A percentile compares a stretch with the other conserved stretches of the same genome.
Conservation (phyloP, 2,329 filamentous ascomycete species). For the Fusarium sp. region DNA sequence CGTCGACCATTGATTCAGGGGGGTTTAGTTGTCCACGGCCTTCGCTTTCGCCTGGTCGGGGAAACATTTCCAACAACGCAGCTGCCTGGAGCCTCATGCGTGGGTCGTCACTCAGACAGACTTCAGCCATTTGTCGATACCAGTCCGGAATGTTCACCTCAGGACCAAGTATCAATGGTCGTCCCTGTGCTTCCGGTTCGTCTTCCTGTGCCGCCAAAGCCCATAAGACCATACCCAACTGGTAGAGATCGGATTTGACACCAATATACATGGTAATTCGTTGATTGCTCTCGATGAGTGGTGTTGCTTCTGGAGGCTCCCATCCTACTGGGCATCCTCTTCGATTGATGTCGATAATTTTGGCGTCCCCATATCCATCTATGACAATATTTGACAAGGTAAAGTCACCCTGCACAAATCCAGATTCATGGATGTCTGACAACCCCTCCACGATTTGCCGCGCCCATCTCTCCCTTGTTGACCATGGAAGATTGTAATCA, state of each 20-base stretch:
- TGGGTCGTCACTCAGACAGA: conserved; percentile 81
- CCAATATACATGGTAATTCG: conserved; percentile 97
- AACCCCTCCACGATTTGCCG: conserved; percentile 90
- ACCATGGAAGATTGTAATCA: conserved; percentile 71
- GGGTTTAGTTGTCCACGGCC: conserved; percentile 36
- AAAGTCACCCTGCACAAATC: conserved; percentile 97
- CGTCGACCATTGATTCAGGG: conserved; percentile 56
- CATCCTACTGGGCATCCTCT: conserved; percentile 97
- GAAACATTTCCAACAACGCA: conserved; percentile 77
- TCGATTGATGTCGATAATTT: conserved; percentile 98
- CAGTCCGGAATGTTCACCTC: conserved; percentile 78
- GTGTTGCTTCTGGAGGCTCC: conserved; percentile 93
- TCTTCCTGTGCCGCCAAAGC: conserved; percentile 88
- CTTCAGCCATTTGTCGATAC: conserved; percentile 79
- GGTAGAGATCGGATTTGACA: conserved; percentile 95
- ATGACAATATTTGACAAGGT: conserved; percentile 98
- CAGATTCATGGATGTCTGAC: conserved; percentile 92
- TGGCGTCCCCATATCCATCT: conserved; percentile 83
- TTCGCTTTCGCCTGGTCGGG: conserved; percentile 49
- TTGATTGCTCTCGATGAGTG: conserved; percentile 87
- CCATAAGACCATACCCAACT: conserved; percentile 98
- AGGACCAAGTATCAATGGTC: conserved; percentile 72
- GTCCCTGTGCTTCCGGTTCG: conserved; percentile 83
- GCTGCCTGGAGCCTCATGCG: conserved; percentile 78
- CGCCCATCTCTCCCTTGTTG: conserved; percentile 85